A percentile compares a stretch with the other conserved stretches of the same genome.
These are phyloP conservation scores for Rhizodiscina lignyota DNA, from an alignment of 495 filamentous ascomycete species.

Conservation along the genomic window DNA sequence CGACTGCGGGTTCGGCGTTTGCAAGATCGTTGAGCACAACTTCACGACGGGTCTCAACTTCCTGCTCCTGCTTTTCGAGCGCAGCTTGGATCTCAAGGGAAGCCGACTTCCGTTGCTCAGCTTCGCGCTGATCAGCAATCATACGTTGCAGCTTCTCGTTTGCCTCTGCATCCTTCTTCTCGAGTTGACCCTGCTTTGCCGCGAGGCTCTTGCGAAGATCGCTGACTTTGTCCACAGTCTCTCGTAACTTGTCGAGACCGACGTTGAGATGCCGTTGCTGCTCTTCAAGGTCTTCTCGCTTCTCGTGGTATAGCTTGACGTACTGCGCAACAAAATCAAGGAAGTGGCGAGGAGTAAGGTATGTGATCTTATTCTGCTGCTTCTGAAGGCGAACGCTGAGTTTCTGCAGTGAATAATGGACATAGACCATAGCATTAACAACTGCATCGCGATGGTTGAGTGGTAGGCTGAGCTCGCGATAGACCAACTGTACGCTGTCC, in stretches of 20 bases:
- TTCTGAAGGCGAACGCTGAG: constrained; percentile 83
- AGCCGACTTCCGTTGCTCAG: constrained; percentile 73
- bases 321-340: constrained; percentile 97
- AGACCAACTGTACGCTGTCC: constrained; percentile 81
- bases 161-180: constrained; percentile 85
- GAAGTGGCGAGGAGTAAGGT: constrained; percentile 90
- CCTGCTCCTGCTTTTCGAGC: constrained; percentile 75
- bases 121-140: constrained; percentile 91
- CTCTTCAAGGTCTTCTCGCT: constrained; percentile 94
- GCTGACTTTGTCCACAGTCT: constrained; percentile 94
- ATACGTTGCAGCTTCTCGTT: constrained; percentile 95
- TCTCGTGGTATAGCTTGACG: constrained; percentile 93
- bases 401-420: constrained; percentile 80
- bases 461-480: constrained; percentile 67
- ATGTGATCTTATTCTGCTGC: constrained; percentile 80
- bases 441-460: constrained; percentile 80
- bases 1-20: constrained; percentile 80
- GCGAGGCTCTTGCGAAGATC: constrained; percentile 81
- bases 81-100: constrained; percentile 78
- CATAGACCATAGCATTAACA: constrained; percentile 95
- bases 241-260: constrained; percentile 90
- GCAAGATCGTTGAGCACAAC: constrained; percentile 80
- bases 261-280: constrained; percentile 97
- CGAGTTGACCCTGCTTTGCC: constrained; percentile 82
- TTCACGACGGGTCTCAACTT: constrained; percentile 68